Conservation (phyloP, 495 filamentous ascomycete species). For the Aspergillus bridgeri region DNA sequence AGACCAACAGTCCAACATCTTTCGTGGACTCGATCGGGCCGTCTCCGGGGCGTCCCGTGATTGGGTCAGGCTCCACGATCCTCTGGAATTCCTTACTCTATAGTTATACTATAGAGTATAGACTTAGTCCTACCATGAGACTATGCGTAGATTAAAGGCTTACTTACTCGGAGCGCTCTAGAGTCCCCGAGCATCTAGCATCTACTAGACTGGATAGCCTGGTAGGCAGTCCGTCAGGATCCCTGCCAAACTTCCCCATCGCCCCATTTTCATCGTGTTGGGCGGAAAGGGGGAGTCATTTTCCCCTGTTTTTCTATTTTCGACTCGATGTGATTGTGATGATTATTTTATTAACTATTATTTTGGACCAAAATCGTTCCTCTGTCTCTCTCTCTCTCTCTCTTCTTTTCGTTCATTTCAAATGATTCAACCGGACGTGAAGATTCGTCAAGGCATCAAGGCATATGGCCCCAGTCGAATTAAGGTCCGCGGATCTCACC, state of each 20-base stretch:
- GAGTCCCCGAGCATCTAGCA: no score
- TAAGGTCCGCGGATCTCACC: constrained; percentile 9
- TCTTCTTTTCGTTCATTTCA: no score
- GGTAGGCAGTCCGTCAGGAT: background rate
- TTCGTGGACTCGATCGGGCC: constrained; percentile 17
- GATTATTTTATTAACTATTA: background rate
- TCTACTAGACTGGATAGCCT: background rate
- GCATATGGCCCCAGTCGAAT: no score
- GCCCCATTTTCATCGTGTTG: constrained; percentile 13
- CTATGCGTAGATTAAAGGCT: no score
- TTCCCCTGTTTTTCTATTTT: no score
- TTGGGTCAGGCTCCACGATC: constrained; percentile 17
- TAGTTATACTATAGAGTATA: background rate
- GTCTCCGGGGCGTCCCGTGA: constrained; percentile 19
- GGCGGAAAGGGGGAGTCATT: constrained; percentile 6
- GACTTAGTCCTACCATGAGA: background rate
- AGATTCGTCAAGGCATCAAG: no score
- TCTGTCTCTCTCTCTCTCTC: no score
- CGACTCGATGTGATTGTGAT: background rate
- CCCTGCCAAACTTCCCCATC: constrained; percentile 7
- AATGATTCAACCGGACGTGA: no score
- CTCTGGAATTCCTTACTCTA: no score
- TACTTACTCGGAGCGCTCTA: no score
- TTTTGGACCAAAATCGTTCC: no score
- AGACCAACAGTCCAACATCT: no score